phyloP scores from a whole-genome alignment of 805 yeast genomes.

The Ogataea nitratoaversa region DNA sequence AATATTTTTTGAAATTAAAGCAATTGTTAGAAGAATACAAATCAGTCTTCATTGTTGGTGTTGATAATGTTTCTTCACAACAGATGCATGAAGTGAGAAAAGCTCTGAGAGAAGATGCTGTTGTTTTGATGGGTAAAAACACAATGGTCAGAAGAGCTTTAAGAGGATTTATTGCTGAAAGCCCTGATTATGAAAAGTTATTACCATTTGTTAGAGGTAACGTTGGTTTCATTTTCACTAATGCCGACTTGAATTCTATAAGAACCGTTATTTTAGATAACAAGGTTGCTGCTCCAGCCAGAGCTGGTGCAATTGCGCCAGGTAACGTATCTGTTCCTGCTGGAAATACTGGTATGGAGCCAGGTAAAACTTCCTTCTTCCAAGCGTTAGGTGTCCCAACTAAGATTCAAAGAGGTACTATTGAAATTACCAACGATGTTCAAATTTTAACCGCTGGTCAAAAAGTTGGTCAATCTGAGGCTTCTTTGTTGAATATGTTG shows the following conservation, averaged over 20 bases:
- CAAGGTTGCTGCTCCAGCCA: slow-evolving; percentile 99
- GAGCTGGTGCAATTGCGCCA: slow-evolving; percentile 99
- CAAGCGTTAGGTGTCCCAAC: slow-evolving; percentile 99
- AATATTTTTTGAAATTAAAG: slow-evolving; percentile 94
- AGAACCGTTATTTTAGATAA: slow-evolving; percentile 84
- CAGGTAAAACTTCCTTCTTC: slow-evolving; percentile 99
- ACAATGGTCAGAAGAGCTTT: slow-evolving; percentile 99
- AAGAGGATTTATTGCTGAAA: slow-evolving; percentile 89
- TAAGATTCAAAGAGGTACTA: slow-evolving; percentile 99
- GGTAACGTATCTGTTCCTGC: slow-evolving; percentile 97
- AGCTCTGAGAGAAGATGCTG: slow-evolving; percentile 91
- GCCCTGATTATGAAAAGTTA: slow-evolving; percentile 94
- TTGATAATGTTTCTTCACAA: slow-evolving; percentile 99
- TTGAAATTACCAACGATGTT: slow-evolving; percentile 97
- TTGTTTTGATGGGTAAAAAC: slow-evolving; percentile 99
- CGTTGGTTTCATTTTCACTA: slow-evolving; percentile 99
- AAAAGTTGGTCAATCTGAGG: slow-evolving; percentile 99
- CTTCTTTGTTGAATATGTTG: slow-evolving; percentile 97
- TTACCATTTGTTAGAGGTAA: slow-evolving; percentile 96
- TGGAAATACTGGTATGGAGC: slow-evolving; percentile 99
- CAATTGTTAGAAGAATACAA: slow-evolving; percentile 93
- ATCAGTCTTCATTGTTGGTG: slow-evolving; percentile 98
- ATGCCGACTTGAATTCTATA: slow-evolving; percentile 85
- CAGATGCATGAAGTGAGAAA: slow-evolving; percentile 99
- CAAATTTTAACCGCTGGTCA: slow-evolving; percentile 83